These are phyloP conservation scores for Ascocoryne sarcoides DNA, from an alignment of 2,329 filamentous ascomycete genomes.

Conservation along the genomic window DNA sequence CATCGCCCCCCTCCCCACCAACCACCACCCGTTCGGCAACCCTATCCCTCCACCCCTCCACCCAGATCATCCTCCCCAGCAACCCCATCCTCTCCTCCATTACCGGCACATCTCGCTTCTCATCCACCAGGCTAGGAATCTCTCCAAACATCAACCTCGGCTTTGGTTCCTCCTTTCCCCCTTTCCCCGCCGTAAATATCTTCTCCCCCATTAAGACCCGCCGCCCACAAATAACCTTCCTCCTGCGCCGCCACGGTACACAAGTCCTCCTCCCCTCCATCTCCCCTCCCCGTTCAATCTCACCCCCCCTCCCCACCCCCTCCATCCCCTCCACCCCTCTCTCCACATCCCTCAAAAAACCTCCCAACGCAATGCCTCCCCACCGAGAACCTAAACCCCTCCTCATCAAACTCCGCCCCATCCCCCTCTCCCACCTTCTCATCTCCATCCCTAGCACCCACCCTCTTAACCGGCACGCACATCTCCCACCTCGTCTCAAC, in stretches of 20 bases:
- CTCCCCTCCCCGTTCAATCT: background rate
- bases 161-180: background rate
- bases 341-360: slow-evolving; percentile 10
- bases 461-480: background rate
- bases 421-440: background rate
- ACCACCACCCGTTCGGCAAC: background rate
- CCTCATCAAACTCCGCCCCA: background rate
- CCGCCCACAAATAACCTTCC: no score
- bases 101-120: background rate
- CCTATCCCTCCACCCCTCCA: background rate
- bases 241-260: no score
- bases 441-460: background rate
- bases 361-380: slow-evolving; percentile 12
- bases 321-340: slow-evolving; percentile 1
- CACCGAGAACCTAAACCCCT: slow-evolving; percentile 12
- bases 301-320: no score
- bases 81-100: slow-evolving; percentile 1
- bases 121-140: slow-evolving; percentile 1
- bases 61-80: background rate
- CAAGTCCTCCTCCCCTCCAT: no score
- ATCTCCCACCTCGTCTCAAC: slow-evolving; percentile 12
- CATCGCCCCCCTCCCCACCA: background rate
- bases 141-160: slow-evolving; percentile 11
- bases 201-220: no score
- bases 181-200: no score